Evolutionary conservation across 192 early-diverging fungal species (phyloP), one percentile per base, ranked within the genome.

Genomic region (Diversispora epigaea): DNA sequence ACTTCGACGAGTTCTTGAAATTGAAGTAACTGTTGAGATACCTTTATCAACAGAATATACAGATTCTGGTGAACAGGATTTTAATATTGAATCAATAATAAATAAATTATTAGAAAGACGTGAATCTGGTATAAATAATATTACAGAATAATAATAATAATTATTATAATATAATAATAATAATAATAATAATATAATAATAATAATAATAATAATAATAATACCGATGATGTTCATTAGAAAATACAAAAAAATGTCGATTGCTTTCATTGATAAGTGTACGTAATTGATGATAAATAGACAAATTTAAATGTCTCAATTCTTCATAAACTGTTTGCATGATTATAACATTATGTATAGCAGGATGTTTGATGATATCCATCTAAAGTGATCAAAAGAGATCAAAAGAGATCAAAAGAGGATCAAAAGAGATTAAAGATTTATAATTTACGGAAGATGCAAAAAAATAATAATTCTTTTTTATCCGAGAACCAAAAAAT

Each of bases 261-360:
- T 88, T 87, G 11, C 80, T 80, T 62, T 96, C 92, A 22, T 84
- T 79, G 40, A 93, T 81, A 43, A 99, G 79, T 15, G 85, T 79
- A 22, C 93, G 87, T 14, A 97, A 82, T 12, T 96, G 87, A 71
- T 91, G 89, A 76, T 96, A 94, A 8, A 94, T 89, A 12, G 93
- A 83, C 54, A 88, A 81, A 65, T 89, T 94, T 44, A 94, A 83
- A 76, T 95, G 93, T 60, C 90, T 83, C 73, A 99, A 83, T 78
- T 99, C 97, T 73, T 97, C 91, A 45, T 95, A 86, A 8, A 97
- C 96, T 0, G 97, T 99, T 80, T 96, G 93, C 22, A 97, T 83
- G 10, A 99, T 88, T 72, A 99, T 88, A 17, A 99, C 94, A 77
- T 99, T 87, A 58, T 89, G 88, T 79, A 98, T 91, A 56, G 90